Conservation (phyloP, 1,139 yeast genomes). For the Lodderomyces beijingensis region DNA sequence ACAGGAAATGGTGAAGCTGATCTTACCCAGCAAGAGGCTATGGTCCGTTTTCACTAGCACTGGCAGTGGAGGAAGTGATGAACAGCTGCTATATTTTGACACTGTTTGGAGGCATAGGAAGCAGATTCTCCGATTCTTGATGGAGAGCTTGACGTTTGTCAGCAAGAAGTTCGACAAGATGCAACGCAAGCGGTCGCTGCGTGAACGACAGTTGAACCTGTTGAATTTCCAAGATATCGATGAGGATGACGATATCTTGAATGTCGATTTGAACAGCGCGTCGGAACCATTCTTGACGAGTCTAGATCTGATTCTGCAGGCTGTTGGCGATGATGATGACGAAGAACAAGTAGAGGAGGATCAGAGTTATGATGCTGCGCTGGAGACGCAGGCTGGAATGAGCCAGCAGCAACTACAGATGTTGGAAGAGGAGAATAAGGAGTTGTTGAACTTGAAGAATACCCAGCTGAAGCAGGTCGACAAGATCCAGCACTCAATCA, state of each 20-base stretch:
- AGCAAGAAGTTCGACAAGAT: constrained; percentile 35
- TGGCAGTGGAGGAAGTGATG: constrained; percentile 11
- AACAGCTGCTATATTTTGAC: constrained; percentile 22
- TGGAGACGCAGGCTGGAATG: constrained; percentile 1
- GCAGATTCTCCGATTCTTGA: constrained; percentile 37
- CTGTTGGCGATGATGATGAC: constrained; percentile 1
- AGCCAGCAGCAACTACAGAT: constrained; percentile 61
- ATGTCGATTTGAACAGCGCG: constrained; percentile 2
- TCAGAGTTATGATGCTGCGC: constrained; percentile 5
- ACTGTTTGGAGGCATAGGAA: constrained; percentile 30
- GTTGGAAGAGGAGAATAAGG: constrained; percentile 68
- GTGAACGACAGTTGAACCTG: constrained; percentile 39
- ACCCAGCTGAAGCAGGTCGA: constrained; percentile 68
- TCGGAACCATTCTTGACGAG: constrained; percentile 4
- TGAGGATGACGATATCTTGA: constrained; percentile 21
- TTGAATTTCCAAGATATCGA: constrained; percentile 42
- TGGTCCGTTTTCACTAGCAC: constrained; percentile 23
- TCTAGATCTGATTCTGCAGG: constrained; percentile 5
- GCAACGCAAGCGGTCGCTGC: constrained; percentile 36
- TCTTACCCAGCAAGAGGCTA: constrained; percentile 16
- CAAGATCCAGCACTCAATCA: constrained; percentile 69
- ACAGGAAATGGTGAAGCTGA: constrained; percentile 14
- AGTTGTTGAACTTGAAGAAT: constrained; percentile 54
- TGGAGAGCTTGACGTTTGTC: constrained; percentile 29
- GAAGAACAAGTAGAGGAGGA: constrained; percentile 20